Conservation (phyloP, 2,329 filamentous ascomycete species). For the Lasiodiplodia citricola region DNA sequence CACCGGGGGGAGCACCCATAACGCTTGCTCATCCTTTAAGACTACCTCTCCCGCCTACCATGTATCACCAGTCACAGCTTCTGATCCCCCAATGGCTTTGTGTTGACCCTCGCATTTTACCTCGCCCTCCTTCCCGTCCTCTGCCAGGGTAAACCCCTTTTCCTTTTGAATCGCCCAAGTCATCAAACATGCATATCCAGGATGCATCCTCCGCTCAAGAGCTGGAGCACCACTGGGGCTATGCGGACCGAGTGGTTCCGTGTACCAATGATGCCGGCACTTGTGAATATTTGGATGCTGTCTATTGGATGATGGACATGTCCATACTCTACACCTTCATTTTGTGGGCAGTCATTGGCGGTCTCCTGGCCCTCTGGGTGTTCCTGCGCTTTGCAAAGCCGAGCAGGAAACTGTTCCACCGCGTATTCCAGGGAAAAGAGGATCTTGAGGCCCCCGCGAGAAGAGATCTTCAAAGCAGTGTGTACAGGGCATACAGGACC, state of each 20-base stretch:
- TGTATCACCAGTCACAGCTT: neutral
- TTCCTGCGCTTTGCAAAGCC: conserved; percentile 40
- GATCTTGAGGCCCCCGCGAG: conserved; percentile 33
- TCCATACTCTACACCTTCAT: conserved; percentile 63
- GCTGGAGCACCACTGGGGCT: conserved; percentile 62
- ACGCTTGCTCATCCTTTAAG: neutral
- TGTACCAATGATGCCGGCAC: conserved; percentile 64
- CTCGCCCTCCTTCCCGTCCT: neutral
- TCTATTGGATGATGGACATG: conserved; percentile 60
- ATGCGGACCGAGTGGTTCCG: conserved; percentile 58
- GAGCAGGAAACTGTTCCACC: conserved; percentile 30
- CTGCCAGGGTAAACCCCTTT: neutral
- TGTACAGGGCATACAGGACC: conserved; percentile 41
- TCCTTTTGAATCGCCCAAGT: neutral
- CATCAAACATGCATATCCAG: conserved; percentile 49
- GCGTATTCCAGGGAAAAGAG: conserved; percentile 27
- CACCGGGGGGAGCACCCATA: neutral
- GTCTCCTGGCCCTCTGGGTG: conserved; percentile 53
- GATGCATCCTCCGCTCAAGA: conserved; percentile 46
- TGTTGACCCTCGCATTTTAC: neutral
- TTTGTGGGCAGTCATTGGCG: conserved; percentile 60
- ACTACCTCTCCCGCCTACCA: neutral
- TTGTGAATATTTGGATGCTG: conserved; percentile 63
- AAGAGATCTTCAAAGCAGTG: conserved; percentile 31
- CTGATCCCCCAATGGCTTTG: neutral